phyloP scores from a whole-genome alignment of 345 rosid genomes.

The Syzygium oleosum region DNA sequence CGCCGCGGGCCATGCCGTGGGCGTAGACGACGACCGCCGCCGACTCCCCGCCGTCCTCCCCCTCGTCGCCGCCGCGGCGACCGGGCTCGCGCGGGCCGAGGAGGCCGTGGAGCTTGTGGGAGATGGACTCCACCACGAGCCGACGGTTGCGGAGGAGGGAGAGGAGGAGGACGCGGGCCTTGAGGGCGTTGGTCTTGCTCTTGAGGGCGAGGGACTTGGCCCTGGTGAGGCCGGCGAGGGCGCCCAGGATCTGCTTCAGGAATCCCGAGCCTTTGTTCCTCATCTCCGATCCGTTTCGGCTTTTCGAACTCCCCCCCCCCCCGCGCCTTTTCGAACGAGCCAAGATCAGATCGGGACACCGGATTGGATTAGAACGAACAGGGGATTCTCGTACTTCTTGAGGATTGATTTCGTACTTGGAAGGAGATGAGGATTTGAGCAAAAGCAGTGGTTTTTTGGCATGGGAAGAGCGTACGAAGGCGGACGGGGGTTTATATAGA shows the following conservation, averaged over 20 bases:
- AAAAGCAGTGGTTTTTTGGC: not conserved
- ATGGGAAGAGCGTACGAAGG: not conserved
- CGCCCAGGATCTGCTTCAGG: constrained; percentile 31
- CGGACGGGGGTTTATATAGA: not conserved
- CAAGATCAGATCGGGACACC: not conserved
- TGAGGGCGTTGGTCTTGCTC: constrained; percentile 47
- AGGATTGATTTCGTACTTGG: not conserved
- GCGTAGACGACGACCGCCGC: not conserved
- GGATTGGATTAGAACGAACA: not conserved
- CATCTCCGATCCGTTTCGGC: not conserved
- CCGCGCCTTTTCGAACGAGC: not conserved
- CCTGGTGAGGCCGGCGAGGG: constrained; percentile 22
- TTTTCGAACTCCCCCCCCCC: not conserved
- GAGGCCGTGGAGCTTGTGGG: constrained; percentile 43
- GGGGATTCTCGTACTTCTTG: not conserved
- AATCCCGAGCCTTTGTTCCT: constrained; percentile 35
- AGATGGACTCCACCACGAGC: constrained; percentile 31
- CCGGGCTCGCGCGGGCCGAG: not conserved
- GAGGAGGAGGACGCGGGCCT: constrained; percentile 50
- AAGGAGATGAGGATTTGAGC: too few relatives aligned
- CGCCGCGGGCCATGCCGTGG: not conserved
- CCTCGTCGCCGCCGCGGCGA: not conserved
- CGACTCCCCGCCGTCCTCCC: not conserved
- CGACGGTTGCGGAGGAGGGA: constrained; percentile 53
- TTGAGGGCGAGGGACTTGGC: constrained; percentile 45